Percentiles rank a stretch among this genome's conserved stretches.
These are phyloP conservation scores for Ogataea haglerorum DNA, from an alignment of 805 yeast genomes.

Conservation along the genomic window DNA sequence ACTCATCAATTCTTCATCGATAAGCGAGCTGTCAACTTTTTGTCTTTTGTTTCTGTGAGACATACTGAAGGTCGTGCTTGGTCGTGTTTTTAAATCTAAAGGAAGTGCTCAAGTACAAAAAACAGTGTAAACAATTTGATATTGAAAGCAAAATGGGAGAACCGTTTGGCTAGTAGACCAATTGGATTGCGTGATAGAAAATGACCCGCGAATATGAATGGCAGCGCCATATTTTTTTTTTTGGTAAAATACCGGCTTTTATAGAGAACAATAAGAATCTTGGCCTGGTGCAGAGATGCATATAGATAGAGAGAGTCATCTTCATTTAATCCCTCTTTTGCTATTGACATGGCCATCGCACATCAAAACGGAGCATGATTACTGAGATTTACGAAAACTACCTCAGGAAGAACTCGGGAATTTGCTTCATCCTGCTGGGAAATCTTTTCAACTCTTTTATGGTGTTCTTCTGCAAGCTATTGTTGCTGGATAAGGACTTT, in stretches of 20 bases:
- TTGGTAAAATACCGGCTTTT: not conserved
- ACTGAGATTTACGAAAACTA: slow-evolving; percentile 8
- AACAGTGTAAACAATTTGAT: slow-evolving; percentile 11
- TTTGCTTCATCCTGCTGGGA: slow-evolving; percentile 53
- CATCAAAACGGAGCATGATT: not conserved
- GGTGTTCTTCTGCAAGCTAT: slow-evolving; percentile 72
- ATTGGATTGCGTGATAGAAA: not conserved
- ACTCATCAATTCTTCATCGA: slow-evolving; percentile 24
- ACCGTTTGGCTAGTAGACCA: slow-evolving; percentile 2
- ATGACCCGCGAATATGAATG: not conserved
- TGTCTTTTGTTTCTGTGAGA: slow-evolving; percentile 21
- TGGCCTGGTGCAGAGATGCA: slow-evolving; percentile 5
- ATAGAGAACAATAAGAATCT: not conserved
- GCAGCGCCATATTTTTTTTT: not conserved
- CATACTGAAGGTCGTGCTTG: slow-evolving; percentile 14
- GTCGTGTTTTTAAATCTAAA: slow-evolving; percentile 15
- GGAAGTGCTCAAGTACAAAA: slow-evolving; percentile 20
- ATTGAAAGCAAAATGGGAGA: slow-evolving; percentile 2
- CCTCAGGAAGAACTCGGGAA: slow-evolving; percentile 48
- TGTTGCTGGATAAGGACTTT: slow-evolving; percentile 62
- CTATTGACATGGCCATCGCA: not conserved
- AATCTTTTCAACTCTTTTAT: slow-evolving; percentile 75
- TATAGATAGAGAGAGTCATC: not conserved
- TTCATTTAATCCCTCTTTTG: slow-evolving; percentile 2
- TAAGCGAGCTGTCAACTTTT: slow-evolving; percentile 23